phyloP scores from a whole-genome alignment of 805 yeast species.

The Blastobotrys americana region DNA sequence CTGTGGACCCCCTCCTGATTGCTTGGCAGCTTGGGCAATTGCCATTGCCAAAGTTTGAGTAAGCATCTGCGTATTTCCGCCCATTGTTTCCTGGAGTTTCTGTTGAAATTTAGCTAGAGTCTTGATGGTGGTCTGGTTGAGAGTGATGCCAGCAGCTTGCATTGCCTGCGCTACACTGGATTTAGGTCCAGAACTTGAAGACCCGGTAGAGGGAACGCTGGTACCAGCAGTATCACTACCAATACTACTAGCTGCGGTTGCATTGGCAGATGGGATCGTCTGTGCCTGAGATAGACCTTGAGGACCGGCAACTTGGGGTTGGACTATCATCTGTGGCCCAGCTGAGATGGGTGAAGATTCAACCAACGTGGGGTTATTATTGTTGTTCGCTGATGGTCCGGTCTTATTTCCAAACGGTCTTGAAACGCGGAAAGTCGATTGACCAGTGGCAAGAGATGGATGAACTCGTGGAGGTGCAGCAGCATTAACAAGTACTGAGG shows the following conservation, averaged over 20 bases:
- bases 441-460: slow-evolving; percentile 26
- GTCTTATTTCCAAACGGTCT: not conserved
- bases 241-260: not conserved
- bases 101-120: slow-evolving; percentile 80
- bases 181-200: not conserved
- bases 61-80: slow-evolving; percentile 72
- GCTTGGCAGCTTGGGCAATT: slow-evolving; percentile 83
- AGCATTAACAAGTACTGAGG: too few relatives aligned
- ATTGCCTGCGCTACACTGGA: slow-evolving; percentile 9
- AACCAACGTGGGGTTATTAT: not conserved
- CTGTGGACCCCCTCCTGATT: slow-evolving; percentile 31
- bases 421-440: slow-evolving; percentile 14
- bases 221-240: not conserved
- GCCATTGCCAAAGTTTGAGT: slow-evolving; percentile 92
- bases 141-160: slow-evolving; percentile 15
- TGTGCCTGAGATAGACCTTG: too few relatives aligned
- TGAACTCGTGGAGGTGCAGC: slow-evolving; percentile 9
- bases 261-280: too few relatives aligned
- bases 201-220: too few relatives aligned
- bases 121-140: slow-evolving; percentile 57
- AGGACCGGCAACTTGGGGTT: slow-evolving; percentile 6
- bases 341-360: slow-evolving; percentile 5
- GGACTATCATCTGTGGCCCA: slow-evolving; percentile 16
- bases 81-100: slow-evolving; percentile 75
- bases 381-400: too few relatives aligned